phyloP scores from a whole-genome alignment of 371 early-diverging fungal species.

The Apophysomyces elegans region DNA sequence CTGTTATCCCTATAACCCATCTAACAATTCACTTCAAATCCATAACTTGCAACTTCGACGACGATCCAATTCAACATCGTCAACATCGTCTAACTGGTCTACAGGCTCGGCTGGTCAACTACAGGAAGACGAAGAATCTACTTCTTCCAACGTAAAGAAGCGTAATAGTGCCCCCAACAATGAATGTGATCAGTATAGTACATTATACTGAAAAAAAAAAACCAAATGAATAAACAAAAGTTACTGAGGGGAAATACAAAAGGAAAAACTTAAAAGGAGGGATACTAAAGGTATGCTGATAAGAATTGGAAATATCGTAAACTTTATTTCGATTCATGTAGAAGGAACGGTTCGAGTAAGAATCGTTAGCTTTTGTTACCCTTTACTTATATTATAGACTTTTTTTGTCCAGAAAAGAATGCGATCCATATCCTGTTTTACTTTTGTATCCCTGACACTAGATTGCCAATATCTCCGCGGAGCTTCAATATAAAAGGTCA shows the following conservation, averaged over 20 bases:
- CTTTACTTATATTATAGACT: no score
- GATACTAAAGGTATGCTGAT: no score
- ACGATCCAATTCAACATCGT: slow-evolving; percentile 45
- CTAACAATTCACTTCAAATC: slow-evolving; percentile 26
- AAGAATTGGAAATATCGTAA: no score
- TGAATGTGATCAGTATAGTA: slow-evolving; percentile 8
- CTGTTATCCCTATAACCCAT: slow-evolving; percentile 18
- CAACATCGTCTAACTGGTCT: slow-evolving; percentile 29
- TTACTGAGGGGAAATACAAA: background rate
- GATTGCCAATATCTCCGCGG: no score
- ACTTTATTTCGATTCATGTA: no score
- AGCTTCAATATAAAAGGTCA: no score
- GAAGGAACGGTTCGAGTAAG: no score
- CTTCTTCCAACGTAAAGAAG: slow-evolving; percentile 22
- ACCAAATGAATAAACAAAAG: background rate
- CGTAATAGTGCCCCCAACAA: slow-evolving; percentile 14
- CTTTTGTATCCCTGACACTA: no score
- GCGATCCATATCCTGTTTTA: no score
- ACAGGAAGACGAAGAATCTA: slow-evolving; percentile 15
- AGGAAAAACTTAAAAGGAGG: background rate
- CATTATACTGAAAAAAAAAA: slow-evolving; percentile 14
- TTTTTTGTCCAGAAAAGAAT: no score
- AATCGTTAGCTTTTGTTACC: no score
- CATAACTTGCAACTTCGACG: slow-evolving; percentile 33
- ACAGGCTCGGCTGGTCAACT: slow-evolving; percentile 10